Base-by-base conservation (phyloP, 192 early-diverging fungal genomes). In the Umbelopsis sp. region DNA sequence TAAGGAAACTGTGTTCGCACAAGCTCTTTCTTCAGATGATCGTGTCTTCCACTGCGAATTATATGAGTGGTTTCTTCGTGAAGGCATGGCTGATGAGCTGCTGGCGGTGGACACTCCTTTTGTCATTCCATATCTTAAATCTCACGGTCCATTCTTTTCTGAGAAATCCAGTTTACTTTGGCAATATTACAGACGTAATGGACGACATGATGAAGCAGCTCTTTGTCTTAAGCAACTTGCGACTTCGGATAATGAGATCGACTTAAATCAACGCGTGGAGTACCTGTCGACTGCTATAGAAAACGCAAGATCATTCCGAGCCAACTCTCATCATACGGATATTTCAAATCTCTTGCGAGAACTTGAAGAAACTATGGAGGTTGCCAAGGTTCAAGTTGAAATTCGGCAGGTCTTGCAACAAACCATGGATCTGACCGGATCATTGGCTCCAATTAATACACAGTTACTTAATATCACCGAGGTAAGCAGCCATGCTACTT, bases 41-140 rank as follows among this genome's bases (percentile, higher is more conserved):
- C 37, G 55, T 15, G 45, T 78, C 3, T 78, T 78, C 51, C 76
- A 73, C n/a, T 78, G 64, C 45, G 45, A 67, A 18, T 46, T 78
- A 33, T 78, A 78, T 45, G 45, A 73, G n/a, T 77, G 75, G 75
- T 66, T 68, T 18, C 11, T 69, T 3, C 27, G 35, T 30, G 67
- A 67, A 9, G 33, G 52, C 12, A 64, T 73, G 68, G 33, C 23
- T 11, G 22, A 52, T 20, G 76, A 78, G 13, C 27, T 78, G 3
- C 48, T 73, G 3, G 27, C 55, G 6, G 58, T 66, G 0, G 33
- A 78, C 10, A 45, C 76, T 47, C 45, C 25, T 5, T 68, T 52
- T 41, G 51, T 78, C 16, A 49, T 70, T 27, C 71, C 71, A 16
- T 78, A 50, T 48, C 61, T 78, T 18, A 49, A 69, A 49, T 50